Evolutionary conservation across 2,329 filamentous ascomycete genomes (phyloP), one percentile per base, ranked within the genome.

Genomic region (Fusarium agapanthi): DNA sequence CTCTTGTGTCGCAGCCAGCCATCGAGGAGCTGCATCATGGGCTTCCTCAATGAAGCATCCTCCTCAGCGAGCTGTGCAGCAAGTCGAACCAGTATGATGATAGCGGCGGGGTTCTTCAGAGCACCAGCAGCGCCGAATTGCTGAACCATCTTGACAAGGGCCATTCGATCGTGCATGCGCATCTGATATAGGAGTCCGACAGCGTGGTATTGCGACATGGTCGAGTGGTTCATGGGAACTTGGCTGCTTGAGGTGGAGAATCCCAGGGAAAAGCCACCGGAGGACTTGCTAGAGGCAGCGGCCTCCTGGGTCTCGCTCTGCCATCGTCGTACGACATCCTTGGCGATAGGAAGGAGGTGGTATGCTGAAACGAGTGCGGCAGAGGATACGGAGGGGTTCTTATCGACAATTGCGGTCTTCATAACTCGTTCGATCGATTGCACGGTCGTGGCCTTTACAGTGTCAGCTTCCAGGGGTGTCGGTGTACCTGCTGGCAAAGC

Each of bases 111-210:
- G 83, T 93, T 98, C 90, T 98, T 98, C 71, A 98, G 92, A 16
- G 94, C 94, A 65, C 96, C 96, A 22, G 95, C 90, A 59, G 92
- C 92, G 58, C 95, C 95, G 81, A 98, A 98, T 83, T 99, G 96
- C 85, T 99, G 96, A n/a, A 99, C 95, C 96, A 99, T 98, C 89
- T 99, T 99, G 69, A 98, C 95, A 77, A 99, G 85, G 28, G 96
- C 95, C 96, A 99, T 99, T 78, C 96, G 91, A 83, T 99, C 96
- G 82, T 98, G 95, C 78, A 93, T 93, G 79, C 96, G 93, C 94
- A 98, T 98, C 84, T 98, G 95, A 83, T 98, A 99, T 48, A 99
- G 85, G 61, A 99, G 89, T 72, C 96, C 96, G 85, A 99, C 97
- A 72, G 96, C 96, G 83, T 99, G 96, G 83, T 99, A 99, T 83